Base-by-base conservation (phyloP, 805 yeast species). In the Lachancea dasiensis region DNA sequence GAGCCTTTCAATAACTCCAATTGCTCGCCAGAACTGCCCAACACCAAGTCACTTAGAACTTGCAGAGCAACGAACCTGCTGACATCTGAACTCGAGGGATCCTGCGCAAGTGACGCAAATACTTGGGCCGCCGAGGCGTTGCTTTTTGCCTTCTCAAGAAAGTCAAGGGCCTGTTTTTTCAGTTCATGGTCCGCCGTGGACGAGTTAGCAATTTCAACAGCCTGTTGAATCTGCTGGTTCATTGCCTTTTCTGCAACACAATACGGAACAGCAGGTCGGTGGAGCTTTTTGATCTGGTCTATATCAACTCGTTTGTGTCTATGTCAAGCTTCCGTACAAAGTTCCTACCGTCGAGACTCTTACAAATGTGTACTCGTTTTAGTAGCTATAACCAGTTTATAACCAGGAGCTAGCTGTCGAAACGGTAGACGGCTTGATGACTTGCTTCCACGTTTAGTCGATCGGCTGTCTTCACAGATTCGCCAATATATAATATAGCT, bases 181-280 rank as follows among this genome's bases (percentile, higher is more conserved):
- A 86, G 64, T 27, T 55, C 66, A 11, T 70, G 64, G 56, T 82
- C 86, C 7, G 80, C 73, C 18, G 79, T 68, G 21, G 84, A 81
- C 58, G 78, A 77, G 38, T 83, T 73, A 6, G 95, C 95, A 45
- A 86, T 77, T 45, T 76, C 79, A 33, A 89, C 92, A 28, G 95
- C 96, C 64, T 86, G 92, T 59, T 76, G 86, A 52, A 89, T 81
- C 67, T 87, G 94, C 46, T 38, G 41, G 34, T 32, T 30, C 37
- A 36, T 32, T 22, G 5, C 24, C 36, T 14, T 25, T 19, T 17
- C 17, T 4, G 31, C 16, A 15, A n/a, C 19, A 6, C 6, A 10
- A 15, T 15, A 27, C 5, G 11, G 13, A 6, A 25, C 27, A 25
- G 27, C 27, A 25, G 13, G 13, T n/a, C 6, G 13, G 27, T 6